Base-by-base conservation (phyloP, 1,284 basidiomycete genomes). In the Leccinum pachyderme region DNA sequence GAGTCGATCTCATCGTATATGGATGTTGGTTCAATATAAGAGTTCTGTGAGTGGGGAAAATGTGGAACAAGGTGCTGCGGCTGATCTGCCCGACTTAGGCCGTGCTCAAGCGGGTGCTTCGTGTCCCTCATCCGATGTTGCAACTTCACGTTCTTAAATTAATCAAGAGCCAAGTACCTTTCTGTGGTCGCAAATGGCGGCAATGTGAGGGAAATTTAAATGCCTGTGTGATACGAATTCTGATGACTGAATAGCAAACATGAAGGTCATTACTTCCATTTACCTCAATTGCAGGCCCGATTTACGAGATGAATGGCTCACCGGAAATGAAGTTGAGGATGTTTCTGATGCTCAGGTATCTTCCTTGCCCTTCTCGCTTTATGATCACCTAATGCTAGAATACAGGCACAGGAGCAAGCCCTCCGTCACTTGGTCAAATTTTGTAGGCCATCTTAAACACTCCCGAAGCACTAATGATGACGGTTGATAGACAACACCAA, bases 251-350 rank as follows among this genome's bases (percentile, higher is more conserved):
- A 22, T 65, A 96, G 93, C 91, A 25, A 99, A 99, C 71, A 99
- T 99, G 97, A 97, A 98, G 74, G 92, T 98, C 58, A 99, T 99
- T 68, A 99, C 97, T 4, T 89, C 93, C 29, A 98, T 99, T 61
- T 99, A 99, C 72, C 79, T 99, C 57, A 97, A 98, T 67, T 98
- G 95, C 70, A 81, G 96, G 52, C 96, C 97, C 9, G 95, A 98
- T 67, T 79, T 99, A 51, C 83, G 96, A 37, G 97, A 99, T 72
- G 97, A 99, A 69, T 99, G 97, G 97, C 79, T 99, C 37, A 91
- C 93, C 12, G 93, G 94, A 2, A 87, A 87, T 18, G 97, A 99
- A 68, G 86, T 93, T 6, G 96, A 99, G 64, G 91, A 93, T 59
- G 91, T 92, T 53, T 80, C 89, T 29, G 96, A 89, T 67, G 88